phyloP scores from a whole-genome alignment of 768 basidiomycete genomes.

The Agaricus subrufescens region DNA sequence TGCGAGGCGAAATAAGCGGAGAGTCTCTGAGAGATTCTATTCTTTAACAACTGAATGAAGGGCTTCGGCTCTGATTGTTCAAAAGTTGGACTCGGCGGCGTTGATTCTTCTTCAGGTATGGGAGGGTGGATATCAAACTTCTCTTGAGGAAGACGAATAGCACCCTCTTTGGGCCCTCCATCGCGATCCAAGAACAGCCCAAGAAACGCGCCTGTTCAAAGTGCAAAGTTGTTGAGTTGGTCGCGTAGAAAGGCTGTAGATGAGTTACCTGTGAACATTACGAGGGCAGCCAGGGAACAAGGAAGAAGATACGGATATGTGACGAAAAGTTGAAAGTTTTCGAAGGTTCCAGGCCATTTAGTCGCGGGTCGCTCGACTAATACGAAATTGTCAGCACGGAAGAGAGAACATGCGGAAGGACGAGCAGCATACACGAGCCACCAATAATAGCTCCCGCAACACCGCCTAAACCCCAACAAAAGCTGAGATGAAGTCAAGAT shows the following conservation, averaged over 20 bases:
- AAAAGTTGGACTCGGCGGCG: conserved; percentile 40
- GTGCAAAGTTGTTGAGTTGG: neutral
- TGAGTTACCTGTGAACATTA: conserved; percentile 65
- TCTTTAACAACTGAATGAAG: conserved; percentile 37
- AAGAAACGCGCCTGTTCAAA: conserved; percentile 67
- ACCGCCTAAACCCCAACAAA: conserved; percentile 97
- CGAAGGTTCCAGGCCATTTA: conserved; percentile 83
- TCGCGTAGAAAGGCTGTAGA: neutral
- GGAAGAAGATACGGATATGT: conserved; percentile 90
- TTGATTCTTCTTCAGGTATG: conserved; percentile 65
- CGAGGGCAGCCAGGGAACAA: conserved; percentile 67
- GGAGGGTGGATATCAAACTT: conserved; percentile 49
- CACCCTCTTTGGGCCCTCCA: conserved; percentile 83
- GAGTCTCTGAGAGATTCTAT: conserved; percentile 49
- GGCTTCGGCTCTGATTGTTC: conserved; percentile 36
- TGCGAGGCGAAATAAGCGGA: conserved; percentile 57
- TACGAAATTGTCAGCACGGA: conserved; percentile 13
- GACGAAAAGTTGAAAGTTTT: conserved; percentile 59
- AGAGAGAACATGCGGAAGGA: neutral
- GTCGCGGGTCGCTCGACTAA: conserved; percentile 77
- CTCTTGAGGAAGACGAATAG: conserved; percentile 79
- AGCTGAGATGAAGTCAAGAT: conserved; percentile 37
- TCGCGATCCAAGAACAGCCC: conserved; percentile 88
- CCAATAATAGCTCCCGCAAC: conserved; percentile 86
- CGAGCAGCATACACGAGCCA: conserved; percentile 61